Evolutionary conservation across 257 asterid genomes (phyloP).

Genomic region (Nicotiana paniculata): DNA sequence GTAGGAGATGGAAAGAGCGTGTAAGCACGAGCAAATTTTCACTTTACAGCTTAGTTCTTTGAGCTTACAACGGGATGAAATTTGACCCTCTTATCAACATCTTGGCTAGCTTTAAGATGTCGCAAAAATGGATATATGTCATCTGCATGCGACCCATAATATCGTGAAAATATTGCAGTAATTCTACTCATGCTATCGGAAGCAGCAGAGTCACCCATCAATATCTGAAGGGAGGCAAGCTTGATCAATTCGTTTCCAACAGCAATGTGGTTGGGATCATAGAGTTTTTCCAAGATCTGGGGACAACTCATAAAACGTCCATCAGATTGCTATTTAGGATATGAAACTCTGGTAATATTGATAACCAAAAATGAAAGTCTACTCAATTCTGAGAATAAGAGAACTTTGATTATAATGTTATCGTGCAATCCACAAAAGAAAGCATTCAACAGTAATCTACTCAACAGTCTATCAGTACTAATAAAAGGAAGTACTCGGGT

Average conservation of each 20-base stretch:
- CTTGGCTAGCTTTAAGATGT: constrained; percentile 5
- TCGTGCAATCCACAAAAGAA: background rate
- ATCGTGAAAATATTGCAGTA: constrained; percentile 39
- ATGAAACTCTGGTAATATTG: background rate
- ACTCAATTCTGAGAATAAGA: background rate
- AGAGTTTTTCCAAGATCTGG: constrained; percentile 77
- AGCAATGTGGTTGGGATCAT: constrained; percentile 63
- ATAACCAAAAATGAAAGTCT: background rate
- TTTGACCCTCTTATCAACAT: background rate
- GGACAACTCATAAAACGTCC: background rate
- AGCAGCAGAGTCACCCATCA: constrained; percentile 31
- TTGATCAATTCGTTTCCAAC: constrained; percentile 79
- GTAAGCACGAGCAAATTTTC: background rate
- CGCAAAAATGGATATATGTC: constrained; percentile 47
- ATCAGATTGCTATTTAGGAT: background rate
- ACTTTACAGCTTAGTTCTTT: background rate
- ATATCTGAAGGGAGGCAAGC: constrained; percentile 58
- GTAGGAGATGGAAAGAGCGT: background rate
- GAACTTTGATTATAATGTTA: background rate
- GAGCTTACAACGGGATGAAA: background rate
- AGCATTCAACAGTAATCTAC: background rate
- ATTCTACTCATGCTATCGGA: constrained; percentile 26
- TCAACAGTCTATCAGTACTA: background rate
- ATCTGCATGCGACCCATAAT: constrained; percentile 66
- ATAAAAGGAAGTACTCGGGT: background rate